A percentile compares a stretch with the other conserved stretches of the same genome.
These are phyloP conservation scores for Haematococcus sp. DNA, from an alignment of 139 green algal species.

Conservation along the genomic window DNA sequence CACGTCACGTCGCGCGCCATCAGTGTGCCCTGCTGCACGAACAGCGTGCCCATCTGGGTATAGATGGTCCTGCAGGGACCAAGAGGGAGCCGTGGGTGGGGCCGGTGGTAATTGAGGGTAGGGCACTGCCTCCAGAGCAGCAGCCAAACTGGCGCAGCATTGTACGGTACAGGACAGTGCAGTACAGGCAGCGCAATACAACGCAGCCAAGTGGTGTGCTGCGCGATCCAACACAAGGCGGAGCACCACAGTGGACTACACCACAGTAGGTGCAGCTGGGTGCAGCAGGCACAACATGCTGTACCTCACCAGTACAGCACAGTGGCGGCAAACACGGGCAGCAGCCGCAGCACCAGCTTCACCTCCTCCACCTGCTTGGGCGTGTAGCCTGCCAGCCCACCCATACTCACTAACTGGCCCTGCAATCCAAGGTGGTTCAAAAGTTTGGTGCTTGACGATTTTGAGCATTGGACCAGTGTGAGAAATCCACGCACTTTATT, in stretches of 20 bases:
- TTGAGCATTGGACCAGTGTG: too few relatives aligned
- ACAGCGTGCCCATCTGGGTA: constrained; percentile 88
- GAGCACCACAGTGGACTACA: too few relatives aligned
- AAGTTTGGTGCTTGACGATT: too few relatives aligned
- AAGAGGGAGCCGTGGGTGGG: too few relatives aligned
- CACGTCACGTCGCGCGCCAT: constrained; percentile 54
- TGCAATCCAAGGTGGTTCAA: constrained; percentile 28
- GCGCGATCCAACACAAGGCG: too few relatives aligned
- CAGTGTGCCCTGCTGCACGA: constrained; percentile 80
- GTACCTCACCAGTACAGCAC: constrained; percentile 79
- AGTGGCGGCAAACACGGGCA: constrained; percentile 87
- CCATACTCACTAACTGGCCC: constrained; percentile 35
- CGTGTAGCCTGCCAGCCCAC: constrained; percentile 47
- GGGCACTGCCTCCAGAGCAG: background rate
- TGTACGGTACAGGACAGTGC: too few relatives aligned
- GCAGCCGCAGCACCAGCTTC: constrained; percentile 85
- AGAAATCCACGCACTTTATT: too few relatives aligned
- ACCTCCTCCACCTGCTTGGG: constrained; percentile 85
- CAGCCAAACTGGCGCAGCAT: too few relatives aligned
- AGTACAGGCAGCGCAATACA: too few relatives aligned
- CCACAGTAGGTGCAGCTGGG: too few relatives aligned
- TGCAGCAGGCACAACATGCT: too few relatives aligned
- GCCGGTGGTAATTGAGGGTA: background rate
- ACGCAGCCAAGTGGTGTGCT: too few relatives aligned
- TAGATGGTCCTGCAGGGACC: constrained; percentile 75